Base-by-base conservation (phyloP, 2,329 filamentous ascomycete genomes). In the Plectosphaerella sp. region DNA sequence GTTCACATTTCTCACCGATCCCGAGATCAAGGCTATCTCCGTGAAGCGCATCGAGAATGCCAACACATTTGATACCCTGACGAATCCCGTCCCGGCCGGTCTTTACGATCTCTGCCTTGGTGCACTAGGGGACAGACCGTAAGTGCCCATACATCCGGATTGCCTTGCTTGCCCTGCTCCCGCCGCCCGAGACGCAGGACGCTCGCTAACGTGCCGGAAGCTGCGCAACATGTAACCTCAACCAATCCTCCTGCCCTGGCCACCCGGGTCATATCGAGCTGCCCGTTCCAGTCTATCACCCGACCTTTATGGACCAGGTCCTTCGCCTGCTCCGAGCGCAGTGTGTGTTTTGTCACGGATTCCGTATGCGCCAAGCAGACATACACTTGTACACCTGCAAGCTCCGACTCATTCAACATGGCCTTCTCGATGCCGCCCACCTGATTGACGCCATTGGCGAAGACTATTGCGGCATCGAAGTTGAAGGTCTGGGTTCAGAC, bases 241-340 rank as follows among this genome's bases (percentile, higher is more conserved):
- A 86, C 64, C 86, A 86, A 56, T 81, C 85, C 64, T 83, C 83
- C 61, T 99, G 95, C 67, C 91, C 93, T 7, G 95, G 95, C 52
- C 95, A 99, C 74, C 83, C 88, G 54, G 95, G 94, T 50, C 94
- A 99, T 66, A 96, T 99, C 67, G 91, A 97, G 62, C 84, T 99
- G 12, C 92, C 94, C 14, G 87, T 92, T 12, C 90, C 89, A 46
- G 89, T 97, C 49, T 99, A 97, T 68, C 93, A 99, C 69, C 90
- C 93, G n/a, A 88, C 91, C 2, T 97, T 97, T 65, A 88, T 99
- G 77, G 92, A 97, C 66, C 92, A 97, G 68, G 82, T 92, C 49
- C 82, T 95, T 57, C 87, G 89, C 45, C 77, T 99, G 45, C 79
- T 99, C 18, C 86, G 91, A 61, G 88, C 90, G 50, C 88, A 93